phyloP scores from a whole-genome alignment of 108 stramenopile genomes.

The Nannochloropsis granulata region DNA sequence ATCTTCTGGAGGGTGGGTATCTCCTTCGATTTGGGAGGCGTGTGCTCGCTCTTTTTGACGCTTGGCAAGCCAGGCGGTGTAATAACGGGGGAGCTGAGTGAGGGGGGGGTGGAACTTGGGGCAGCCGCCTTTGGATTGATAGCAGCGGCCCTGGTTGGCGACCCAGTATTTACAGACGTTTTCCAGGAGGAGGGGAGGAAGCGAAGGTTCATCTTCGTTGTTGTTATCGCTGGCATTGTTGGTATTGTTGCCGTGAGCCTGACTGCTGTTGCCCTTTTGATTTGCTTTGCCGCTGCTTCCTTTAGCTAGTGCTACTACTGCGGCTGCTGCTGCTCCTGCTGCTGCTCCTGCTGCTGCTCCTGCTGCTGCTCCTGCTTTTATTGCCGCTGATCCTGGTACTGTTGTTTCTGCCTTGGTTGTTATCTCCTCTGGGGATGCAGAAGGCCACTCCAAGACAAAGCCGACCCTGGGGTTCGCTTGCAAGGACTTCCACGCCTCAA shows the following conservation, averaged over 20 bases:
- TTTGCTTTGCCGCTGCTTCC: too few relatives aligned
- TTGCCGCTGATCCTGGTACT: too few relatives aligned
- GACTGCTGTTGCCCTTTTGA: too few relatives aligned
- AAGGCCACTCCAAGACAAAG: not conserved
- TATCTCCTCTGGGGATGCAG: not conserved
- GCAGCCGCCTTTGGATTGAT: not conserved
- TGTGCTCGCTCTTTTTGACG: not conserved
- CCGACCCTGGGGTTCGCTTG: not conserved
- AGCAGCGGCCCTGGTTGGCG: not conserved
- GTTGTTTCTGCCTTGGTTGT: too few relatives aligned
- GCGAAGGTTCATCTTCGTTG: too few relatives aligned
- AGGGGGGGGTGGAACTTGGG: not conserved
- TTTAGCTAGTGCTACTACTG: too few relatives aligned
- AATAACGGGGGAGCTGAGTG: not conserved
- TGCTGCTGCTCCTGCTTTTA: too few relatives aligned
- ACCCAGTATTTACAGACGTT: not conserved
- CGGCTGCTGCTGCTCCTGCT: too few relatives aligned
- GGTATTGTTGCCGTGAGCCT: too few relatives aligned
- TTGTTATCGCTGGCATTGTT: too few relatives aligned
- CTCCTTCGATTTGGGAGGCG: not conserved
- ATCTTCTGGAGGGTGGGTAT: not conserved
- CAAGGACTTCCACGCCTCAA: not conserved
- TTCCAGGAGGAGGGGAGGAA: not conserved
- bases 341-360: too few relatives aligned
- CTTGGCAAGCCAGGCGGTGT: not conserved